Evolutionary conservation across 805 yeast genomes (phyloP).

Genomic region (Candida dajiaensis): DNA sequence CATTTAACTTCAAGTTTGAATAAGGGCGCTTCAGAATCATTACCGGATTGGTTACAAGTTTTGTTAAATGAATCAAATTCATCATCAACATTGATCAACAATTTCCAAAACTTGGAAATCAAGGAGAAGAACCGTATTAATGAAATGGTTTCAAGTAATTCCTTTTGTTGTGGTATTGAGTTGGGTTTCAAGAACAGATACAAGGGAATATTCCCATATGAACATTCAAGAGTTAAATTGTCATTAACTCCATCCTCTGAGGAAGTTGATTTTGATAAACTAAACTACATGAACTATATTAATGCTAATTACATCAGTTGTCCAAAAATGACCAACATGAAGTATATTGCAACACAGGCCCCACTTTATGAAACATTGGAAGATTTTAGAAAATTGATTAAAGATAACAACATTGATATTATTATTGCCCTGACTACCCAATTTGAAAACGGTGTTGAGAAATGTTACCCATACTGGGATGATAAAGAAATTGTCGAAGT

Average conservation of each 20-base stretch:
- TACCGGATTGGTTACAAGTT: conserved; percentile 52
- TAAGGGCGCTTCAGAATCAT: conserved; percentile 1
- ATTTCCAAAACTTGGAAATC: conserved; percentile 62
- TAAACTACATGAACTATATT: conserved; percentile 45
- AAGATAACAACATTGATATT: conserved; percentile 56
- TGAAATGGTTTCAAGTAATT: conserved; percentile 23
- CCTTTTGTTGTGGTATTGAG: conserved; percentile 55
- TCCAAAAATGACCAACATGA: conserved; percentile 21
- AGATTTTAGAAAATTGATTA: conserved; percentile 80
- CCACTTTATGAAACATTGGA: conserved; percentile 69
- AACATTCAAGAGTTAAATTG: conserved; percentile 74
- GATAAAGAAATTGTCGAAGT: conserved; percentile 37
- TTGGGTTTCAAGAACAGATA: conserved; percentile 78
- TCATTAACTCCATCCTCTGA: conserved; percentile 13
- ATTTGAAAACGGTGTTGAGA: conserved; percentile 68
- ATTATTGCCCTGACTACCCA: conserved; percentile 74
- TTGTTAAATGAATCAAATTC: conserved; percentile 20
- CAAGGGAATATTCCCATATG: conserved; percentile 83
- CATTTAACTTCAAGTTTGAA: conserved; percentile 6
- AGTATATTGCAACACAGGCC: conserved; percentile 86
- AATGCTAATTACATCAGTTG: conserved; percentile 71
- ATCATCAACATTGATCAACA: conserved; percentile 30
- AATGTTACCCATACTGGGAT: conserved; percentile 83
- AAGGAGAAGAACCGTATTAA: conserved; percentile 65
- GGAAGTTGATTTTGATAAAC: conserved; percentile 9